Conservation (phyloP, 805 yeast species). For the Lachancea nothofagi region DNA sequence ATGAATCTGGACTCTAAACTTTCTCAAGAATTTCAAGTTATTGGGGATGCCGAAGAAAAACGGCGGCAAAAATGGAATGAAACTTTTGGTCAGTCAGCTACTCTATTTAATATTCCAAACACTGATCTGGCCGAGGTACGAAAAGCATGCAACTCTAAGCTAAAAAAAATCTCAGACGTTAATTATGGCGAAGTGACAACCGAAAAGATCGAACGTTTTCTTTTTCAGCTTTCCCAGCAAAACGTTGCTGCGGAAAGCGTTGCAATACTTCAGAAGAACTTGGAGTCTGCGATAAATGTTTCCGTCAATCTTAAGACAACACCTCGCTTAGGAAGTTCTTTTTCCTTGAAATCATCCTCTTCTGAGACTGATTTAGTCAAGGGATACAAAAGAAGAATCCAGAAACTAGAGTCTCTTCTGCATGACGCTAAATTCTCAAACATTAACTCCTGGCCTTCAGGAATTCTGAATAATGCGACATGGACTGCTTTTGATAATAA, state of each 20-base stretch:
- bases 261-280: constrained; percentile 34
- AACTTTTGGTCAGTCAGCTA: constrained; percentile 43
- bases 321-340: too few species aligned
- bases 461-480: constrained; percentile 31
- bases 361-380: constrained; percentile 30
- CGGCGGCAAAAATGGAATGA: constrained; percentile 57
- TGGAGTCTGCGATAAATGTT: constrained; percentile 27
- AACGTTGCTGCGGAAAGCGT: constrained; percentile 33
- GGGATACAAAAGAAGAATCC: constrained; percentile 67
- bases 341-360: constrained; percentile 2
- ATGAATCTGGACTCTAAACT: constrained; percentile 32
- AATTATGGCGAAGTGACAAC: constrained; percentile 9
- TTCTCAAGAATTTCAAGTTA: constrained; percentile 52
- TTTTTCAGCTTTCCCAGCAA: constrained; percentile 31
- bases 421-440: constrained; percentile 67
- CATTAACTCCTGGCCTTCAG: constrained; percentile 42
- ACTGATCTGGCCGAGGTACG: neutral
- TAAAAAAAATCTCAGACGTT: neutral
- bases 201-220: constrained; percentile 35
- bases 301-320: constrained; percentile 1
- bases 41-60: constrained; percentile 51
- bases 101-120: constrained; percentile 9
- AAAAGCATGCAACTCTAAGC: neutral
- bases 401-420: constrained; percentile 67
- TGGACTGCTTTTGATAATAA: constrained; percentile 15